phyloP scores from a whole-genome alignment of 1,284 basidiomycete genomes.

The Apiotrichum domesticum region DNA sequence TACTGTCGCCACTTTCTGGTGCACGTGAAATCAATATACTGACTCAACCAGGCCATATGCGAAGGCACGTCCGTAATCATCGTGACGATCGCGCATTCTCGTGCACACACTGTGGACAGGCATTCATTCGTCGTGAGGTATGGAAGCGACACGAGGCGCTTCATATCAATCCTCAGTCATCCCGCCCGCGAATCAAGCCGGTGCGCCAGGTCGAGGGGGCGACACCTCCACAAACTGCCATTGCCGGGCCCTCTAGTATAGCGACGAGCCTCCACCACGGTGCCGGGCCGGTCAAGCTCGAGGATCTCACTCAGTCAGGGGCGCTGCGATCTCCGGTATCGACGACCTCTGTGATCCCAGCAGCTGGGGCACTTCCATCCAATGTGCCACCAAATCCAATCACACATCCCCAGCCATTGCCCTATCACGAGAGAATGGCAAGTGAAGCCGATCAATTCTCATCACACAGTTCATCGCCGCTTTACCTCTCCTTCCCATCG shows the following conservation, averaged over 20 bases:
- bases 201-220: background rate
- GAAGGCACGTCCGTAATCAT: slow-evolving; percentile 11
- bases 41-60: slow-evolving; percentile 8
- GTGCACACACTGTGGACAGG: slow-evolving; percentile 11
- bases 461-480: background rate
- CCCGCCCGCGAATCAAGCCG: slow-evolving; percentile 11
- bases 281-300: background rate
- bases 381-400: background rate
- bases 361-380: background rate
- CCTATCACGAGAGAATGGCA: background rate
- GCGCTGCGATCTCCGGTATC: no score
- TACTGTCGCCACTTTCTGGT: background rate
- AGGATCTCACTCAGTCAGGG: background rate
- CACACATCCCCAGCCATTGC: background rate
- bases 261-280: background rate
- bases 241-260: no score
- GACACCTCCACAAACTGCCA: background rate
- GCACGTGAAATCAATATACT: background rate
- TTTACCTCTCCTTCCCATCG: background rate
- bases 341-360: no score
- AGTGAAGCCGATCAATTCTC: background rate
- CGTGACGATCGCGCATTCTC: slow-evolving; percentile 6
- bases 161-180: slow-evolving; percentile 11
- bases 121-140: slow-evolving; percentile 9
- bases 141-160: slow-evolving; percentile 13